These are phyloP conservation scores for Glycine tomentella DNA, from an alignment of 306 rosid species.

Conservation along the genomic window DNA sequence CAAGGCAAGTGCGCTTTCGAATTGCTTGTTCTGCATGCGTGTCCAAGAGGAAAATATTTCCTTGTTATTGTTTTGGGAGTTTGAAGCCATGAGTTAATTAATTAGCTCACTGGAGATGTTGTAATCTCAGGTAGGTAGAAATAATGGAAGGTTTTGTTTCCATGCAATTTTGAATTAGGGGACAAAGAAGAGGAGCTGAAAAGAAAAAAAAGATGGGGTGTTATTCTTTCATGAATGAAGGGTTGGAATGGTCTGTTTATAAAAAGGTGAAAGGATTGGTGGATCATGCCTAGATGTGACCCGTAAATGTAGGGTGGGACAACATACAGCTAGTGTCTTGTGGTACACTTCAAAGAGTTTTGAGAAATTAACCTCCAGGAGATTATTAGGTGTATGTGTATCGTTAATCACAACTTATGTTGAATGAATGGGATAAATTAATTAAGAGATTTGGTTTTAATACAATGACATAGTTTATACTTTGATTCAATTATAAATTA, in stretches of 20 bases:
- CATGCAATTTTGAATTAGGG: slow-evolving; percentile 12
- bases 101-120: neutral
- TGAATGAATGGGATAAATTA: too few species aligned
- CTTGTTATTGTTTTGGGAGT: slow-evolving; percentile 20
- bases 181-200: too few species aligned
- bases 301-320: slow-evolving; percentile 29
- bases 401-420: neutral
- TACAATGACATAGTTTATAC: too few species aligned
- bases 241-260: slow-evolving; percentile 10
- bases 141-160: slow-evolving; percentile 14
- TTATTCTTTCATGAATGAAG: neutral
- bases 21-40: slow-evolving; percentile 55
- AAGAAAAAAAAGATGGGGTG: neutral
- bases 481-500: too few species aligned
- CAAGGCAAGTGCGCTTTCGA: slow-evolving; percentile 62
- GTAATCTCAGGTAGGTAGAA: neutral
- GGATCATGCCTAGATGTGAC: slow-evolving; percentile 28
- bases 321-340: slow-evolving; percentile 10
- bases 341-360: slow-evolving; percentile 12
- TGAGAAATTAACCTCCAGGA: neutral
- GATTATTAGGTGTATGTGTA: neutral
- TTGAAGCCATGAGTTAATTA: slow-evolving; percentile 34
- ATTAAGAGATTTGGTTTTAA: too few species aligned
- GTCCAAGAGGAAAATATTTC: slow-evolving; percentile 56
- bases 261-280: slow-evolving; percentile 30